Evolutionary conservation across 352 stramenopile species (phyloP), one percentile per base, ranked within the genome.

Genomic region (Pythium sukuiense): DNA sequence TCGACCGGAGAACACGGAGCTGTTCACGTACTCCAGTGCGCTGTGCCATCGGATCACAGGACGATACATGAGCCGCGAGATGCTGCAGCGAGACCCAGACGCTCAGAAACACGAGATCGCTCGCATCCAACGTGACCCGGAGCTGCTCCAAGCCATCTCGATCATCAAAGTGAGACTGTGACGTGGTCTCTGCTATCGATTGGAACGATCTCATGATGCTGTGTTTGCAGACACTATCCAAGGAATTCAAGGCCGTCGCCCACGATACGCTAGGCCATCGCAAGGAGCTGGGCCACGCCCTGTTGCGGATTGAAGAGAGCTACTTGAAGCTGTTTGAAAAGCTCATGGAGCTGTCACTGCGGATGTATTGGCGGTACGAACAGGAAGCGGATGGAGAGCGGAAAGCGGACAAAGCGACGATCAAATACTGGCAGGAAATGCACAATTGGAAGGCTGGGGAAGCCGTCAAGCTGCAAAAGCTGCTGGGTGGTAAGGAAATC

Each of bases 311-410:
- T 30, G 81, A 92, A 70, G 80, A 88, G 53, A 89, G 68, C 54
- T 92, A 92, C 54, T 61, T 92, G 43, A 87, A 86, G 48, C 70
- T 90, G 1, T 92, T 90, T 71, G 84, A 92, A 46, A 88, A 88
- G 63, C 66, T 92, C 33, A 55, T 90, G n/a, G 84, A 90, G 64
- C 73, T 89, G 39, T 88, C 84, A 3, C 20, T 92, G 53, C 72
- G 80, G 0, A 74, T 92, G 64, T 92, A 90, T 54, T 90, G 83
- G 80, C 77, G 76, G 11, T 92, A 90, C 52, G 80, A 89, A 18
- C 71, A 83, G 12, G 73, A 82, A 9, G 77, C 73, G 6, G 81
- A 77, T 18, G 72, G 64, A 6, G 76, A 88, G 55, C 78, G 80
- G 14, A 71, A 45, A 29, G 73, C 78, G 7, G 80, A 90, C 49